Conservation (phyloP, 345 rosid genomes). For the Noccaea caerulescens region DNA sequence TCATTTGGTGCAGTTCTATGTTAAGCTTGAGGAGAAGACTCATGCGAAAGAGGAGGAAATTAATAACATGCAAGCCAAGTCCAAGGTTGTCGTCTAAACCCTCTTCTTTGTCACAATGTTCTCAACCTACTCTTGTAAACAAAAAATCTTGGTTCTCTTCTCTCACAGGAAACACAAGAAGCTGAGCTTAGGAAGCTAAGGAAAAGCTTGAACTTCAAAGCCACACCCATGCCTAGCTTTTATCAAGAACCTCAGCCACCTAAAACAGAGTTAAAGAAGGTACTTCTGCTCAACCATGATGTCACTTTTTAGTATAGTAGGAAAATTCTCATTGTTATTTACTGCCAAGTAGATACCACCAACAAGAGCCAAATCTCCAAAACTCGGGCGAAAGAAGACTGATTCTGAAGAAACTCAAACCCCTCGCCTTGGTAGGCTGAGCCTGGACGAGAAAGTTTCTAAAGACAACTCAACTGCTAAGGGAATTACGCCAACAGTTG, state of each 20-base stretch:
- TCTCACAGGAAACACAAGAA: constrained; percentile 85
- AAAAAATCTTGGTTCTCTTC: constrained; percentile 13
- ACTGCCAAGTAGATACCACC: constrained; percentile 72
- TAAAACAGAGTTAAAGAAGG: constrained; percentile 91
- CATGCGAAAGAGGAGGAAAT: constrained; percentile 91
- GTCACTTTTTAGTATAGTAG: constrained; percentile 5
- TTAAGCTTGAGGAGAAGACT: constrained; percentile 96
- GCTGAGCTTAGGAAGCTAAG: constrained; percentile 91
- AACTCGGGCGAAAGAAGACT: constrained; percentile 85
- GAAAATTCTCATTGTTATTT: constrained; percentile 11
- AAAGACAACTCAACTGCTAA: constrained; percentile 48
- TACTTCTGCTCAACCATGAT: constrained; percentile 36
- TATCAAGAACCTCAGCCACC: constrained; percentile 95
- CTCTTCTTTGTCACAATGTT: constrained; percentile 15
- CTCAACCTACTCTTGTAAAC: background rate
- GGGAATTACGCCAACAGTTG: constrained; percentile 51
- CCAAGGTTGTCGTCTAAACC: constrained; percentile 63
- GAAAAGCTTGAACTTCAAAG: constrained; percentile 92
- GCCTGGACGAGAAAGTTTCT: constrained; percentile 70
- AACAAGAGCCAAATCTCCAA: constrained; percentile 97
- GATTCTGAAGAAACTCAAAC: constrained; percentile 61
- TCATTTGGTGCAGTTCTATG: constrained; percentile 66
- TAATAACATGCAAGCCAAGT: constrained; percentile 81
- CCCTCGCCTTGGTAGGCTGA: constrained; percentile 52
- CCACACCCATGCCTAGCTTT: constrained; percentile 98